These are phyloP conservation scores for Starmerella vitae DNA, from an alignment of 805 yeast species.

Conservation along the genomic window DNA sequence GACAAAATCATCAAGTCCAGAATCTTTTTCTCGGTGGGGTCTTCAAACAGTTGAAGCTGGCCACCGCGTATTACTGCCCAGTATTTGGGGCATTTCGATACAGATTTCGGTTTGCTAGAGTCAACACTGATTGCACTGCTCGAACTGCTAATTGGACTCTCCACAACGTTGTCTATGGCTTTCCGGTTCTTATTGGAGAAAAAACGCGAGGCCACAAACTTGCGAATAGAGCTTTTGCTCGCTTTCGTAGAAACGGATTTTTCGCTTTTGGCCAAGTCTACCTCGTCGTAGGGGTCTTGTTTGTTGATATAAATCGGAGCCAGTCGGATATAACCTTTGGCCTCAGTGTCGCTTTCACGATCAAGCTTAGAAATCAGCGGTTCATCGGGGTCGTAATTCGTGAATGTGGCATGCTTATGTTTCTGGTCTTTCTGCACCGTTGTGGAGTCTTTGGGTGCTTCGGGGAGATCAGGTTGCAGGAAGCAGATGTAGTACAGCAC, in stretches of 20 bases:
- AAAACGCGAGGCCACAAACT: slow-evolving; percentile 29
- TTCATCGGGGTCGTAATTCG: not conserved
- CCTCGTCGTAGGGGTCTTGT: slow-evolving; percentile 7
- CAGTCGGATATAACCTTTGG: slow-evolving; percentile 13
- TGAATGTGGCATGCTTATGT: not conserved
- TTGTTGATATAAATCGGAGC: slow-evolving; percentile 9
- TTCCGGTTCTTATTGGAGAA: not conserved
- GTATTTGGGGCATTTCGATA: slow-evolving; percentile 21
- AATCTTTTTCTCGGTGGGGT: slow-evolving; percentile 46
- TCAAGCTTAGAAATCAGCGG: not conserved
- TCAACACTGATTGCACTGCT: not conserved
- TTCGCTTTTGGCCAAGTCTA: slow-evolving; percentile 1
- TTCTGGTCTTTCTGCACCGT: not conserved
- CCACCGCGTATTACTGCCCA: slow-evolving; percentile 61
- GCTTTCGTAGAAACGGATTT: slow-evolving; percentile 24
- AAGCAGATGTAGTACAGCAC: slow-evolving; percentile 24
- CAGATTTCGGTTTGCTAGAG: slow-evolving; percentile 1
- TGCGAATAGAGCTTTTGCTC: slow-evolving; percentile 49
- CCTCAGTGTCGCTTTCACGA: slow-evolving; percentile 10
- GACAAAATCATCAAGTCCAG: slow-evolving; percentile 68
- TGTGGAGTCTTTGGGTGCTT: not conserved
- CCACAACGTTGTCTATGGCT: not conserved
- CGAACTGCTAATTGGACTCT: not conserved
- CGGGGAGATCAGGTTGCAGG: not conserved
- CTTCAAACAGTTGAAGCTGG: slow-evolving; percentile 70